These are phyloP conservation scores for Hura crepitans DNA, from an alignment of 441 rosid species.

Conservation along the genomic window DNA sequence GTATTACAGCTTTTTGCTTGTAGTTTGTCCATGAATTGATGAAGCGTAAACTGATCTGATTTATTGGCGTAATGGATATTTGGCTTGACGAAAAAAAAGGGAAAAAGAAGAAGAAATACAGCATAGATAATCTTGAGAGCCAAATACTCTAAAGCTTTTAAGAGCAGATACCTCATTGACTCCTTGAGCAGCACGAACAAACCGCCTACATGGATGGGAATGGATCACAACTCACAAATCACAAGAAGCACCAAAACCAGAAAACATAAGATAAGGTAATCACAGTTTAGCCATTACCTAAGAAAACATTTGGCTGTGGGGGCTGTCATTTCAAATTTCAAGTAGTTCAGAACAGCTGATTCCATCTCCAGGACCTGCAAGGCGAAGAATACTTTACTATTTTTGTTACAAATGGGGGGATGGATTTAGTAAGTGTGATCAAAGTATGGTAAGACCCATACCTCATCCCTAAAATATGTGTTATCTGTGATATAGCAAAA, in stretches of 20 bases:
- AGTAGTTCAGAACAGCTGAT: conserved; percentile 67
- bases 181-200: conserved; percentile 84
- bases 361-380: conserved; percentile 89
- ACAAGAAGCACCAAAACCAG: not conserved
- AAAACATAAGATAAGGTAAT: not conserved
- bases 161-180: conserved; percentile 55
- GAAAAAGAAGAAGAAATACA: too few species aligned
- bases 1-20: not conserved
- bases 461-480: conserved; percentile 81
- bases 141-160: not conserved
- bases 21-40: too few species aligned
- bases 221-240: conserved; percentile 20
- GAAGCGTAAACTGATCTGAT: not conserved
- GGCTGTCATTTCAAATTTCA: conserved; percentile 89
- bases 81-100: not conserved
- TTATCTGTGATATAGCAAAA: conserved; percentile 79
- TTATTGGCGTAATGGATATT: not conserved
- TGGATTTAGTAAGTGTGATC: not conserved
- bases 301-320: conserved; percentile 81
- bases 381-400: not conserved
- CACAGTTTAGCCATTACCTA: conserved; percentile 41
- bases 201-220: conserved; percentile 49
- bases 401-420: not conserved
- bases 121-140: not conserved
- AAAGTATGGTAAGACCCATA: conserved; percentile 23